Evolutionary conservation across 2,329 filamentous ascomycete genomes (phyloP).

Genomic region (Fusarium bactridioides): DNA sequence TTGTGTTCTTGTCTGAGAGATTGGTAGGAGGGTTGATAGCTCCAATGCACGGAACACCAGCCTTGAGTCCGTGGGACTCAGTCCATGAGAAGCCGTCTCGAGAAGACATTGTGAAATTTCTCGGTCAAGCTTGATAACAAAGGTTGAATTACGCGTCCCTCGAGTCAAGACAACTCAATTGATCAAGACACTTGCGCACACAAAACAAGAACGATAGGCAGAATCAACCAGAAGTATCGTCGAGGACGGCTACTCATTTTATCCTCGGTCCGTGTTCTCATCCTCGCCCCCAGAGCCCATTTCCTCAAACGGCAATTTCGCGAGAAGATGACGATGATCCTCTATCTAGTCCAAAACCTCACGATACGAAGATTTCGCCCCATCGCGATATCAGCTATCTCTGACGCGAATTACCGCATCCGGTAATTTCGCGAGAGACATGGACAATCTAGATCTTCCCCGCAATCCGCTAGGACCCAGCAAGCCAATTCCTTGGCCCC

Average conservation of each 20-base stretch:
- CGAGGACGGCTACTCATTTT: conserved; percentile 18
- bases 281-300: too few relatives aligned
- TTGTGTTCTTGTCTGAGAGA: not conserved
- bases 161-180: fast-evolving
- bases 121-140: not conserved
- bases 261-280: conserved; percentile 12
- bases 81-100: conserved; percentile 46
- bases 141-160: not conserved
- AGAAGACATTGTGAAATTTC: conserved; percentile 31
- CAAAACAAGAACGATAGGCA: not conserved
- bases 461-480: not conserved
- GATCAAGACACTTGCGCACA: not conserved
- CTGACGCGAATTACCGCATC: not conserved
- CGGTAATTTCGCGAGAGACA: conserved; percentile 5
- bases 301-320: not conserved
- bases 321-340: not conserved
- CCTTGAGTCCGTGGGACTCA: conserved; percentile 38
- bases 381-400: not conserved
- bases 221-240: not conserved
- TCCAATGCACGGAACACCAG: conserved; percentile 44
- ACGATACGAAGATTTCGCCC: not conserved
- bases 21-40: conserved; percentile 42
- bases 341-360: not conserved
- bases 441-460: not conserved
- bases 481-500: not conserved